Evolutionary conservation across 1,284 basidiomycete species (phyloP), one percentile per base, ranked within the genome.

Genomic region (Phaffia rhodozyma): DNA sequence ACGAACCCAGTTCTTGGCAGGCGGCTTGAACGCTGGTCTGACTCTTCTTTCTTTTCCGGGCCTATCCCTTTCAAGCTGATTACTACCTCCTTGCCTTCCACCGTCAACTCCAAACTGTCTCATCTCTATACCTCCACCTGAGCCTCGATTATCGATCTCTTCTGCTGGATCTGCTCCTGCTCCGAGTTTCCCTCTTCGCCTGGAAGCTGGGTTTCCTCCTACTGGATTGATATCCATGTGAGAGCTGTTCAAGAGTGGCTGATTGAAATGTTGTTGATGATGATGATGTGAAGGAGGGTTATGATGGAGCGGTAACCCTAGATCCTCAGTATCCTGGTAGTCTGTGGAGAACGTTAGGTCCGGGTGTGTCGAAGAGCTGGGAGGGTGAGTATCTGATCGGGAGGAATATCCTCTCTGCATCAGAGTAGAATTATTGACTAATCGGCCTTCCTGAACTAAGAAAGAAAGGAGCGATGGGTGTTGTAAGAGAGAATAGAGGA

Each of bases 1-100:
- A 65, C 63, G 29, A 49, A 65, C 63, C 63, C 63, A 65, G 21
- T 58, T 65, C 59, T 65, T 65, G 0, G 63, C 52, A 9, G 58
- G 58, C 38, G 63, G 63, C 27, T 50, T 60, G 53, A 56, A 64
- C 4, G 63, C 63, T 2, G 63, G 63, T 43, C 58, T 58, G 53
- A 55, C 58, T 23, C 49, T n/a, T 38, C 63, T 60, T 32, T n/a
- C 48, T 29, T 27, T 47, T 6, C 56, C 56, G 38, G 16, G 6
- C 5, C 16, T 58, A 11, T 34, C 56, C 5, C 38, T 55, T 54
- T 51, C 38, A 38, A 30, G 6, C 27, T 38, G 21, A 34, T 27
- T 30, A 38, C 21, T 20, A 25, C 1, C 50, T 16, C 60, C 51
- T 30, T 48, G 43, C 43, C 38, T 51, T 55, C 54, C 32, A 13